A percentile compares a stretch with the other conserved stretches of the same genome.
Evolutionary conservation across 2,329 filamentous ascomycete species (phyloP).

Genomic region (Biscogniauxia sp.): DNA sequence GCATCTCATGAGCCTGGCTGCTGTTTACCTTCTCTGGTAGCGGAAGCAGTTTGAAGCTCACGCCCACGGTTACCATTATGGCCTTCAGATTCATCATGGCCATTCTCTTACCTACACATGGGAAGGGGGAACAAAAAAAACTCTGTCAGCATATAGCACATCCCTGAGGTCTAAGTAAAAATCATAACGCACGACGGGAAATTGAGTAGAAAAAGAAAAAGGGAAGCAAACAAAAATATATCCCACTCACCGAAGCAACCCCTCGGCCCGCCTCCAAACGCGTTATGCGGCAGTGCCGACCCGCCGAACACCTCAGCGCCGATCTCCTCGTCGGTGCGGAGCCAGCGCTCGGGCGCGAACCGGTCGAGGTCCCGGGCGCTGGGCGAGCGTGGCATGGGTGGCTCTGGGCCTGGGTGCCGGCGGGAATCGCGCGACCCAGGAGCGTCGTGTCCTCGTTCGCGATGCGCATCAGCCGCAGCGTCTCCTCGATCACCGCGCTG

Average conservation of each 20-base stretch:
- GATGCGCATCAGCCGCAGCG: slow-evolving; percentile 34
- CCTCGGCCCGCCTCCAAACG: slow-evolving; percentile 16
- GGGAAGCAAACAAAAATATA: too few relatives aligned
- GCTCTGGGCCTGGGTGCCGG: slow-evolving; percentile 30
- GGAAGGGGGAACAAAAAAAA: not conserved
- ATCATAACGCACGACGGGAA: too few relatives aligned
- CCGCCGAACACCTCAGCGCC: slow-evolving; percentile 13
- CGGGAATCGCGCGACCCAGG: slow-evolving; percentile 39
- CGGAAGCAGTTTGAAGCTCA: slow-evolving; percentile 17
- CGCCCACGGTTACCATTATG: slow-evolving; percentile 15
- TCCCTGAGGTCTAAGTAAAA: too few relatives aligned
- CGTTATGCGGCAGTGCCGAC: slow-evolving; percentile 8
- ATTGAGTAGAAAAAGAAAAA: not conserved
- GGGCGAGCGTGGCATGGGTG: slow-evolving; percentile 1
- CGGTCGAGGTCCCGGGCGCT: slow-evolving; percentile 11
- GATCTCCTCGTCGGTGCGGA: slow-evolving; percentile 6
- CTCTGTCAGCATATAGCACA: not conserved
- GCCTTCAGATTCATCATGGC: slow-evolving; percentile 20
- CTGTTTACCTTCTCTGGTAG: slow-evolving; percentile 15
- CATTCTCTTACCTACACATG: slow-evolving; percentile 9
- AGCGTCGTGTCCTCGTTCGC: slow-evolving; percentile 37
- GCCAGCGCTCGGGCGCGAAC: slow-evolving; percentile 17
- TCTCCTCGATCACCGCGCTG: slow-evolving; percentile 41
- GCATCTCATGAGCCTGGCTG: slow-evolving; percentile 12
- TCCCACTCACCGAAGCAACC: slow-evolving; percentile 19